phyloP scores from a whole-genome alignment of 2,329 filamentous ascomycete species.

The Colletotrichum sp. region DNA sequence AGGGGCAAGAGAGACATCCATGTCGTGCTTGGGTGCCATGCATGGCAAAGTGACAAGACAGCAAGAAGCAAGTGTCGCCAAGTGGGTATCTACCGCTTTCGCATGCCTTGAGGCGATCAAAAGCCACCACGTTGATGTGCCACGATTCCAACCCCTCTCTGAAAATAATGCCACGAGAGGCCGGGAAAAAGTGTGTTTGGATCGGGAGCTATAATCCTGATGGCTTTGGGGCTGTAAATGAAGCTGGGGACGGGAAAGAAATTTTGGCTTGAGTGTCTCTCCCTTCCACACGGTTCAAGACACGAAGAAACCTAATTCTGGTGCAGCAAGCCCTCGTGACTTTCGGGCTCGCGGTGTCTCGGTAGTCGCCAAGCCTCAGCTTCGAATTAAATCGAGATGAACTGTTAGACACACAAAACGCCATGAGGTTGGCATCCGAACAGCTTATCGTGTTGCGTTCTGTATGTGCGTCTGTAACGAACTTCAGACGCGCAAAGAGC shows the following conservation, averaged over 20 bases:
- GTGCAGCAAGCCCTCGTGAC: neutral
- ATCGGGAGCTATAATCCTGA: neutral
- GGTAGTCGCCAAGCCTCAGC: neutral
- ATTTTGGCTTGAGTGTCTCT: neutral
- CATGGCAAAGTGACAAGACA: conserved; percentile 2
- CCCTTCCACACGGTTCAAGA: neutral
- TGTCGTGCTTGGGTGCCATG: neutral
- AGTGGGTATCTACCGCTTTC: neutral
- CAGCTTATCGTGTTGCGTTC: neutral
- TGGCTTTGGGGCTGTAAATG: neutral
- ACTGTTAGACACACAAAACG: neutral
- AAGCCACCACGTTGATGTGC: neutral
- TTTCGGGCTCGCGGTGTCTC: neutral
- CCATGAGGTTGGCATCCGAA: neutral
- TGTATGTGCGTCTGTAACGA: neutral
- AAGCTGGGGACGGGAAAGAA: neutral
- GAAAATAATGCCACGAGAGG: neutral
- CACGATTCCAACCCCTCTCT: neutral
- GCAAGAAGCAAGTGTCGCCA: conserved; percentile 3
- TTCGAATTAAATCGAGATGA: neutral
- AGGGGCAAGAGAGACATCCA: neutral
- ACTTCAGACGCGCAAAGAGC: neutral
- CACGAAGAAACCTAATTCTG: neutral
- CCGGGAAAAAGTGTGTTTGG: neutral
- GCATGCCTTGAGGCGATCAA: neutral